Base-by-base conservation (phyloP, 2,329 filamentous ascomycete species). In the Chrysosporium queenslandicum region DNA sequence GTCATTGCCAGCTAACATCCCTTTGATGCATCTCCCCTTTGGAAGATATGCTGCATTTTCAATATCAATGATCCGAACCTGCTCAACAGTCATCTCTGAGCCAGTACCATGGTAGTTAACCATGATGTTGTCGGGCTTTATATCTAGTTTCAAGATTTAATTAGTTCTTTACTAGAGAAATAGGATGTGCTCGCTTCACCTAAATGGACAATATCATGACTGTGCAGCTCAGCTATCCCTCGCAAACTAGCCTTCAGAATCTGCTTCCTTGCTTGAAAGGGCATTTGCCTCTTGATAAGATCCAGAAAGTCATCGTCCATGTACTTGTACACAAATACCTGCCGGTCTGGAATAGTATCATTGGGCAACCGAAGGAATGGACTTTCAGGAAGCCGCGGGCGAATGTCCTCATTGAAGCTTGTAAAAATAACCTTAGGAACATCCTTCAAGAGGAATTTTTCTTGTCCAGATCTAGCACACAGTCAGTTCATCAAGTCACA, bases 301-400 rank as follows among this genome's bases (percentile, higher is more conserved):
- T 63, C 63, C 49, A 74, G 66, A 20, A 74, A 64, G 58, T 74
- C 62, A 46, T 71, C 67, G 6, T 64, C 66, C 56, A 74, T 59
- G 60, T 73, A 74, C 55, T 67, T 68, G 56, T 72, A 74, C 53
- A 73, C 69, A 52, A 74, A 71, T 62, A 74, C 71, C 32, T 63
- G 66, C 58, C 69, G 61, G 12, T 71, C 68, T 1, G 71, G 69
- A 57, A 73, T 65, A 41, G 67, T 69, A 58, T 74, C 72, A 37
- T 66, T 58, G 27, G 69, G 59, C 6, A 66, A 62, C 37, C 70
- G 63, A 46, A 73, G 55, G 56, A 69, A 67, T 25, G 66, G 52
- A 12, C 63, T 67, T 66, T 65, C 42, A 49, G 25, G 47, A 54
- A 68, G 56, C 11, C 53, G 54, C n/a, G 63, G 62, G 37, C 50